Conservation (phyloP, 495 filamentous ascomycete genomes). For the Penicillium coprophilum region DNA sequence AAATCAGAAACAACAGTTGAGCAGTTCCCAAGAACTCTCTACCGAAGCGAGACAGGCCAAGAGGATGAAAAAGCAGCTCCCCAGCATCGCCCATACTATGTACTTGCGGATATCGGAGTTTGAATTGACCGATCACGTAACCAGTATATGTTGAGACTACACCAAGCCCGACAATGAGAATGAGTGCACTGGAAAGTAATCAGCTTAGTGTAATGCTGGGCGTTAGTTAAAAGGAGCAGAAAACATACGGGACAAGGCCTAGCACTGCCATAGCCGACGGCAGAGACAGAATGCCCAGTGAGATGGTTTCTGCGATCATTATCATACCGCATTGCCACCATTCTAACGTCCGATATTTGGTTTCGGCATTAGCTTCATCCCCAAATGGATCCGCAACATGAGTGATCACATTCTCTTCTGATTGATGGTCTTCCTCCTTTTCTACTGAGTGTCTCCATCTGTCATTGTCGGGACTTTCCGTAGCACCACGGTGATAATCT, state of each 20-base stretch:
- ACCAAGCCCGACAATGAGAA: constrained; percentile 58
- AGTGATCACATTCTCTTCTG: neutral
- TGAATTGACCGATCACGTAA: constrained; percentile 32
- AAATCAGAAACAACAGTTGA: constrained; percentile 64
- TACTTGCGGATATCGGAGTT: constrained; percentile 42
- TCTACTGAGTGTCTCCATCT: neutral
- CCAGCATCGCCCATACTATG: constrained; percentile 67
- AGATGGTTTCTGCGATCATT: constrained; percentile 65
- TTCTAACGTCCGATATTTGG: constrained; percentile 34
- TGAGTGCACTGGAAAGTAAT: constrained; percentile 26
- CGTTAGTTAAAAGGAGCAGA: neutral
- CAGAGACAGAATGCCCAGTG: constrained; percentile 60
- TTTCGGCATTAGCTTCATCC: constrained; percentile 25
- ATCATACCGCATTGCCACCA: constrained; percentile 45
- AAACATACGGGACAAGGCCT: constrained; percentile 49
- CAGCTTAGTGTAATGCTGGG: neutral
- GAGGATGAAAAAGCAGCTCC: constrained; percentile 56
- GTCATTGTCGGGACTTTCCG: neutral
- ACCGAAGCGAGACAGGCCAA: constrained; percentile 58
- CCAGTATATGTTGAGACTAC: constrained; percentile 53
- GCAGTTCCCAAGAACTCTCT: constrained; percentile 59
- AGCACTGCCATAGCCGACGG: constrained; percentile 57
- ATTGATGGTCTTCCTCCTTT: neutral
- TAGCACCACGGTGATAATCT: neutral
- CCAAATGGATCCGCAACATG: constrained; percentile 26